These are phyloP conservation scores for Panellus pusillus DNA, from an alignment of 768 basidiomycete species.

Conservation along the genomic window DNA sequence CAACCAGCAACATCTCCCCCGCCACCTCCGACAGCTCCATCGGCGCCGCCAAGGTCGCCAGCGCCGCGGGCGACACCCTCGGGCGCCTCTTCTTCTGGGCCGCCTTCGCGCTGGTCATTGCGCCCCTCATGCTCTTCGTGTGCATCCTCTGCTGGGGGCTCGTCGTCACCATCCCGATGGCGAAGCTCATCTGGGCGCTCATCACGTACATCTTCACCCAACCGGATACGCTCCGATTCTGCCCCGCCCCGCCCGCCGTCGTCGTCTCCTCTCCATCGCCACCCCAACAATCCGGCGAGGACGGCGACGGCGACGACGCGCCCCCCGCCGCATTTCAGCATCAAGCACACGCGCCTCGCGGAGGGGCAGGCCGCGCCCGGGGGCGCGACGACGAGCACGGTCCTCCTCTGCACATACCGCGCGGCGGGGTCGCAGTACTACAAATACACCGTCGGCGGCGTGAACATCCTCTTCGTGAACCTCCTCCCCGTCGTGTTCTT, in stretches of 20 bases:
- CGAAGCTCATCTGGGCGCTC: constrained; percentile 94
- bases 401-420: constrained; percentile 91
- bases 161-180: constrained; percentile 97
- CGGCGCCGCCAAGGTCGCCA: constrained; percentile 31
- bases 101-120: constrained; percentile 71
- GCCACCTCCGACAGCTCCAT: constrained; percentile 32
- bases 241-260: constrained; percentile 77
- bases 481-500: constrained; percentile 92
- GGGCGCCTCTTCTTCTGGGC: constrained; percentile 85
- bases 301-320: constrained; percentile 23
- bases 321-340: constrained; percentile 48
- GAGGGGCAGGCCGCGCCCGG: constrained; percentile 90
- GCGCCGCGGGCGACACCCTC: constrained; percentile 49
- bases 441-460: constrained; percentile 98
- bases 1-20: constrained; percentile 38
- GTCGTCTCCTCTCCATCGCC: constrained; percentile 44
- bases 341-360: constrained; percentile 73
- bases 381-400: constrained; percentile 79
- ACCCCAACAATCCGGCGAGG: constrained; percentile 25
- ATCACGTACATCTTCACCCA: constrained; percentile 77
- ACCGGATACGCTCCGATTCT: constrained; percentile 88
- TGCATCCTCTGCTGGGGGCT: constrained; percentile 94
- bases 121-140: constrained; percentile 84
- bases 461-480: constrained; percentile 98
- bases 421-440: constrained; percentile 91